Base-by-base conservation (phyloP, 805 yeast species). In the Candida ortonii region DNA sequence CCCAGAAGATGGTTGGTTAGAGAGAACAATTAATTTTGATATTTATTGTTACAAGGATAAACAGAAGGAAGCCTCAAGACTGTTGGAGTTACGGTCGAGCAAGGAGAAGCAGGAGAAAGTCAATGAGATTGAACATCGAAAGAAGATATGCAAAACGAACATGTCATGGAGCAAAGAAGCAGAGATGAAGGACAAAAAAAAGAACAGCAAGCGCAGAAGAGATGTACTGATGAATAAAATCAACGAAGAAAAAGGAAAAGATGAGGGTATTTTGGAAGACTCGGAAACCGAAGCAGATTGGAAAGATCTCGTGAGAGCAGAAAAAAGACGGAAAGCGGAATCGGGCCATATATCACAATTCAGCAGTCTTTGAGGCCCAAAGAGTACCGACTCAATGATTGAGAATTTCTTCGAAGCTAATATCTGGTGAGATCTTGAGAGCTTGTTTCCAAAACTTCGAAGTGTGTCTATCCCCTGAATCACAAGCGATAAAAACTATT, bases 391-490 rank as follows among this genome's bases (percentile, higher is more conserved):
- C n/a, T 11, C n/a, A 16, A 16, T 3, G 24, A 19, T 15, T 22
- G 13, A 43, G 55, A 59, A 55, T 55, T 25, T 68, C 65, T 19
- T 59, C 68, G 27, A 68, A 42, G 3, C 61, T 54, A 16, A 74
- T 50, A 36, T 55, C 58, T 20, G 50, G 55, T 14, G 63, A 58
- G 16, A 61, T 56, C 22, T 56, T 61, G 18, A 59, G 56, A 0
- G 90, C 90, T 34, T 68, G 62, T 49, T 80, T 85, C 97, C 97
- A 90, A 53, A 90, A 93, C 59, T 90, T 90, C 32, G 93, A 83
- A 39, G 90, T 54, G 61, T 90, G 98, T 47, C 98, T 69, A 9
- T 81, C 66, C 1, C 98, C 98, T 5, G 94, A 79, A 57, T 90
- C 98, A 57, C 97, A 93, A 1, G 95, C 84, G 30, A 93, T 72